Conservation (phyloP, 495 filamentous ascomycete genomes). For the Neurospora africana region DNA sequence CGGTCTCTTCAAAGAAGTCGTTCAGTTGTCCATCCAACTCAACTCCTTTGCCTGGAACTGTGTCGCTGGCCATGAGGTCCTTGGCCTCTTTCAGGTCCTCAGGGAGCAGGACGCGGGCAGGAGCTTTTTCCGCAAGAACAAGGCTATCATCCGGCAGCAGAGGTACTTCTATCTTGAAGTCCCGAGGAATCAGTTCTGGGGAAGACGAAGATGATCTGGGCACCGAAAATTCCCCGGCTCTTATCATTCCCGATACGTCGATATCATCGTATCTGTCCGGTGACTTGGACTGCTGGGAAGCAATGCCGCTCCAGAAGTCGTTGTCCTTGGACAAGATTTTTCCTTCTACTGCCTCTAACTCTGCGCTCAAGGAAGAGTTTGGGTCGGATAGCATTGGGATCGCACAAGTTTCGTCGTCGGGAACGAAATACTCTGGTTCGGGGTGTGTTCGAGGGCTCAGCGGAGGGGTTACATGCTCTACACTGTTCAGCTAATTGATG, state of each 20-base stretch:
- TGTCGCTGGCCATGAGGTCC: constrained; percentile 16
- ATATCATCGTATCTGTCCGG: constrained; percentile 15
- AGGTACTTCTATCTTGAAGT: constrained; percentile 17
- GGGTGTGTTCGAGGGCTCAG: constrained; percentile 39
- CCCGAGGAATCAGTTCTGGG: constrained; percentile 4
- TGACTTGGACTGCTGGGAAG: not conserved
- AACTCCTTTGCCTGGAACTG: constrained; percentile 1
- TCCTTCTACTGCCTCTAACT: constrained; percentile 37
- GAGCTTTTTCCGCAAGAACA: not conserved
- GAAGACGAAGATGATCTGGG: not conserved
- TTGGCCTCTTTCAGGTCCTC: constrained; percentile 11
- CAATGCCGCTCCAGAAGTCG: constrained; percentile 10
- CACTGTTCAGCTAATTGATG: constrained; percentile 11
- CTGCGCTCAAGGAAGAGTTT: constrained; percentile 33
- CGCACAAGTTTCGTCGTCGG: constrained; percentile 35
- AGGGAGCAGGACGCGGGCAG: constrained; percentile 4
- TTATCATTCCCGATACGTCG: constrained; percentile 14
- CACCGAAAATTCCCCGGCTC: constrained; percentile 9
- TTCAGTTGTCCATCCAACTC: constrained; percentile 31
- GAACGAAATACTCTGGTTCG: constrained; percentile 29
- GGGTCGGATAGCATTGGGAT: constrained; percentile 45
- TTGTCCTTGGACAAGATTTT: constrained; percentile 11
- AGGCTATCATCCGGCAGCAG: constrained; percentile 7
- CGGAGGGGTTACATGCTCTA: constrained; percentile 45
- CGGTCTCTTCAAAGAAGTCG: constrained; percentile 35